Base-by-base conservation (phyloP, 345 rosid species). In the Mallotus nudiflorus region DNA sequence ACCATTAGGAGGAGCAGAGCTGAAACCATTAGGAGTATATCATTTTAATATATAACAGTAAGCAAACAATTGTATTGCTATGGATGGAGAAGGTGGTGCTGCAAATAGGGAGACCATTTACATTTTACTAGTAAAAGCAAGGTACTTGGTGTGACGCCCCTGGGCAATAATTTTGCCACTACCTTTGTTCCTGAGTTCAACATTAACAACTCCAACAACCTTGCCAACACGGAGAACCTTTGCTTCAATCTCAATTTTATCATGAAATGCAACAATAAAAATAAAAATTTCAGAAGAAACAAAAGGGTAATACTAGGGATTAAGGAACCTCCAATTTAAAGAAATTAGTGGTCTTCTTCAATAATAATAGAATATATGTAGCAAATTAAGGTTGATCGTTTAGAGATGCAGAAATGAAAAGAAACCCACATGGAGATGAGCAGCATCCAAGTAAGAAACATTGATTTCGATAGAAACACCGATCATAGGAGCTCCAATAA, bases 111-210 rank as follows among this genome's bases (percentile, higher is more conserved):
- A 53, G 48, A 33, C 8, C 15, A 44, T 75, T 83, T 82, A 93
- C 79, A 89, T 63, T 82, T 85, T 89, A 70, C 84, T 77, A 68
- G 82, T 19, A 19, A 75, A 42, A 61, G 81, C 63, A 63, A 91
- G 88, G 77, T 91, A 94, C 82, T 90, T 91, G 37, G 98, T 91
- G 72, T 94, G 98, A 24, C 96, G 98, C 3, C 96, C 97, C 79
- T 87, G 96, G 56, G 98, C 98, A 11, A 89, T 80, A 42, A 89
- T 70, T 81, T 90, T 94, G 59, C 96, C 97, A 48, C 65, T 87
- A 46, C 73, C 77, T 76, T 89, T 93, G 89, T 91, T 91, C 86
- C 92, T 85, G 15, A 91, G 35, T 76, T 94, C 98, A 22, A 94
- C 91, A 39, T 84, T 87, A 9, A 71, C 85, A 5, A 90, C 98